These are phyloP conservation scores for Aspergillus coremiiformis DNA, from an alignment of 495 filamentous ascomycete genomes.

Conservation along the genomic window DNA sequence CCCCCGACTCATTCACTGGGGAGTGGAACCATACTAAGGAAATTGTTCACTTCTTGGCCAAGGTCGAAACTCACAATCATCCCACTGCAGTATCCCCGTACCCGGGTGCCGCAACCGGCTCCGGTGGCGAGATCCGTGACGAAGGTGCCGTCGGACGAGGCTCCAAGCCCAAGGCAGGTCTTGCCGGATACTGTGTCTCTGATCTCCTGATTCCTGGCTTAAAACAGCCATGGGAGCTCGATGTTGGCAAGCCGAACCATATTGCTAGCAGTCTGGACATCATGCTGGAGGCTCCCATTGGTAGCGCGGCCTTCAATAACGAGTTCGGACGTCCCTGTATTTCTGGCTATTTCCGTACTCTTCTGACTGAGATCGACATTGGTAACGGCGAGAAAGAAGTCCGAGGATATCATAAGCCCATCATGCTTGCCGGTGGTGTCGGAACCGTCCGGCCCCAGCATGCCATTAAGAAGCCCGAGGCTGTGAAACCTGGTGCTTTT, in stretches of 20 bases:
- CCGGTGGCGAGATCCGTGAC: constrained; percentile 90
- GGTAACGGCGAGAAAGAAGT: constrained; percentile 60
- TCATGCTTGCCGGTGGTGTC: constrained; percentile 96
- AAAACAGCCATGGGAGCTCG: constrained; percentile 78
- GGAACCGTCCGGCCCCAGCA: constrained; percentile 94
- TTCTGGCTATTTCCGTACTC: constrained; percentile 80
- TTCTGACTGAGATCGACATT: constrained; percentile 59
- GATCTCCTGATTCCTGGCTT: constrained; percentile 82
- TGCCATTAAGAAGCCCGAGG: constrained; percentile 69
- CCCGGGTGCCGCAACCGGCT: constrained; percentile 82
- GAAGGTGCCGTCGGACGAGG: constrained; percentile 91
- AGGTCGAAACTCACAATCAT: constrained; percentile 98
- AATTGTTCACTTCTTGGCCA: constrained; percentile 77
- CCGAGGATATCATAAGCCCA: constrained; percentile 94
- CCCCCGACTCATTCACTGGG: constrained; percentile 73
- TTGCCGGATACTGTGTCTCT: constrained; percentile 89
- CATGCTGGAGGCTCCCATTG: constrained; percentile 94
- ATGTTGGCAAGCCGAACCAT: constrained; percentile 83
- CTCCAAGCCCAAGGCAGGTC: constrained; percentile 86
- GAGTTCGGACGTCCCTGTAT: constrained; percentile 94
- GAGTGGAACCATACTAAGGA: constrained; percentile 87
- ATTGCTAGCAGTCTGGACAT: constrained; percentile 91
- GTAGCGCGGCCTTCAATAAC: constrained; percentile 92
- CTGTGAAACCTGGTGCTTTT: constrained; percentile 75
- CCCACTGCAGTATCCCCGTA: constrained; percentile 89